Evolutionary conservation across 2,329 filamentous ascomycete genomes (phyloP).

Genomic region (Cylindrodendrum hubeiense): DNA sequence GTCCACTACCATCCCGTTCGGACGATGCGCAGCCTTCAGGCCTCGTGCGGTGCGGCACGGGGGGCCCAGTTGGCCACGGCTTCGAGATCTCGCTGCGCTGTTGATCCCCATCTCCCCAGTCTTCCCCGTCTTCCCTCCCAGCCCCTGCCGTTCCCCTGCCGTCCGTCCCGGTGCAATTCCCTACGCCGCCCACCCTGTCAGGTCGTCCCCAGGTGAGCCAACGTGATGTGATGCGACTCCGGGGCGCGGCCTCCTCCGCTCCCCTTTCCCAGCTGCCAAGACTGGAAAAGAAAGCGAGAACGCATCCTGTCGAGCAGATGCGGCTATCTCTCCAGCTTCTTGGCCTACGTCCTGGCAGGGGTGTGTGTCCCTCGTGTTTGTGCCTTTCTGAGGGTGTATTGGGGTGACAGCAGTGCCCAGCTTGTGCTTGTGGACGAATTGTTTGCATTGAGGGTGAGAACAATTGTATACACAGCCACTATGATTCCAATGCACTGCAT

Average conservation of each 20-base stretch:
- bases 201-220: no score
- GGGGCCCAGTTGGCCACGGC: neutral
- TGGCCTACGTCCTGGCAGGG: neutral
- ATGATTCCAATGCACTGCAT: neutral
- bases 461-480: neutral
- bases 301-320: neutral
- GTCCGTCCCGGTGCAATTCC: neutral
- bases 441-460: neutral
- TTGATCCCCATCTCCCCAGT: no score
- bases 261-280: neutral
- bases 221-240: no score
- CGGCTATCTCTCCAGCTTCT: neutral
- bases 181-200: neutral
- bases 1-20: neutral
- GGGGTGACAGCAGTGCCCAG: neutral
- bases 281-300: neutral
- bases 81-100: neutral
- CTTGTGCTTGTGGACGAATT: neutral
- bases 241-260: no score
- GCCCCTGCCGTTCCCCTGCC: neutral
- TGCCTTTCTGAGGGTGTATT: neutral
- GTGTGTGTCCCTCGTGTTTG: neutral
- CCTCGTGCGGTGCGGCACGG: neutral
- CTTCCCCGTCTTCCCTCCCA: no score
- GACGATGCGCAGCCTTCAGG: no score